These are phyloP conservation scores for Calonectria leucothoes DNA, from an alignment of 2,329 filamentous ascomycete species.

Conservation along the genomic window DNA sequence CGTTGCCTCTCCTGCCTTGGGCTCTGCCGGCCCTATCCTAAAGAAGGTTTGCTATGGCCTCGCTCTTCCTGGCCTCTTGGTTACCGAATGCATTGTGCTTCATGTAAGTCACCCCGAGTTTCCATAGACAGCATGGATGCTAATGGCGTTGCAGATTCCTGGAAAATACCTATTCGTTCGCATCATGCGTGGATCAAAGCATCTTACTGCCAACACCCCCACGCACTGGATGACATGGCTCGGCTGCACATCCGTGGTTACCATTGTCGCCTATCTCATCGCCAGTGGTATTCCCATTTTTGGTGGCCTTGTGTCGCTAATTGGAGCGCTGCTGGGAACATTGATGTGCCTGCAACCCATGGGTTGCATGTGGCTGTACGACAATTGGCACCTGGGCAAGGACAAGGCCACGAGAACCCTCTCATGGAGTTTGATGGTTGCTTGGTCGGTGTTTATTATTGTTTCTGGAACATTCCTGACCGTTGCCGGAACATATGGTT, in stretches of 20 bases:
- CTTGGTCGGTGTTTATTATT: conserved; percentile 29
- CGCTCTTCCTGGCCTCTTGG: conserved; percentile 45
- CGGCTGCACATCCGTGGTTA: conserved; percentile 28
- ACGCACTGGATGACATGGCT: conserved; percentile 18
- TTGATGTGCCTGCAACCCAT: conserved; percentile 40
- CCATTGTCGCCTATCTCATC: conserved; percentile 36
- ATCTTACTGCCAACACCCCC: conserved; percentile 8
- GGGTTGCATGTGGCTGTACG: conserved; percentile 41
- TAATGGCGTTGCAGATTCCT: conserved; percentile 37
- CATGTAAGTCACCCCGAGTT: background rate
- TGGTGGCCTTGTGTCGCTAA: conserved; percentile 34
- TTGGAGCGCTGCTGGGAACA: conserved; percentile 40
- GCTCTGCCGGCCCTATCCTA: conserved; percentile 53
- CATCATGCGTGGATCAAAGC: conserved; percentile 7
- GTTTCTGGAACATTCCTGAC: conserved; percentile 10
- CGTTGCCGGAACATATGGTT: conserved; percentile 13
- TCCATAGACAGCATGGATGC: background rate
- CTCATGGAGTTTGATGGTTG: conserved; percentile 32
- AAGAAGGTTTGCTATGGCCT: conserved; percentile 59
- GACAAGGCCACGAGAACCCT: background rate
- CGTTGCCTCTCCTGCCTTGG: conserved; percentile 59
- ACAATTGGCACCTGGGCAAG: conserved; percentile 28
- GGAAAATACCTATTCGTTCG: conserved; percentile 16
- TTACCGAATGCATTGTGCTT: conserved; percentile 19
- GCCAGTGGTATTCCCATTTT: conserved; percentile 35